Evolutionary conservation across 768 basidiomycete genomes (phyloP), one percentile per base, ranked within the genome.

Genomic region (Podaxis sp.): DNA sequence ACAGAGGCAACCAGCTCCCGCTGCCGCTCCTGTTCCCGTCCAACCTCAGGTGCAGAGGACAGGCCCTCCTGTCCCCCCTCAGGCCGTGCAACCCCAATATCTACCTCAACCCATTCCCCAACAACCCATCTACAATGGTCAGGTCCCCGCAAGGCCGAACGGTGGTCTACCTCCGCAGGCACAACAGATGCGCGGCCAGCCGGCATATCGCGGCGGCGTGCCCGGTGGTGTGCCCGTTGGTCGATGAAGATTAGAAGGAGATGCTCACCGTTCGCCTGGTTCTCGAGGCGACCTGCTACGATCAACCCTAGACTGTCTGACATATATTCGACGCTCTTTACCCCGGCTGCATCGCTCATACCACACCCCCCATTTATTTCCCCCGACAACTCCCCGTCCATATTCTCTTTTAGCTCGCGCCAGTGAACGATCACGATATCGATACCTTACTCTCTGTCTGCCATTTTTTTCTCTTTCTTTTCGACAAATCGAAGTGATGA

Each of bases 141-240:
- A 65, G 33, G 63, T 58, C 36, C 68, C 73, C 60, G 66, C 65
- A 22, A 66, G 70, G 48, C 68, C 66, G 33, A 66, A 67, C 57
- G 67, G 67, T 15, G 54, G 61, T 19, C 13, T 63, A 24, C 61
- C 61, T 9, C 54, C 61, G 11, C 61, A 63, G 22, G 51, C 39
- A 8, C 76, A 76, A 64, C 68, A 63, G 52, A 67, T 65, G 17
- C 57, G 72, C 39, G 75, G 69, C 8, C 74, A 74, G 46, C 72
- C 69, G 6, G 70, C 69, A 19, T 79, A 79, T 58, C 77, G 80
- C 56, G 76, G 77, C 8, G 74, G 76, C 58, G 76, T 70, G 2
- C 56, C 56, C 71, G 65, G 65, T 12, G 65, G 62, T 38, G 61
- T 61, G 26, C 66, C 78, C 59, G 77, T 74, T 42, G 72, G 68